Evolutionary conservation across 179 eudicot species (phyloP).

Genomic region (Beta macrorhiza): DNA sequence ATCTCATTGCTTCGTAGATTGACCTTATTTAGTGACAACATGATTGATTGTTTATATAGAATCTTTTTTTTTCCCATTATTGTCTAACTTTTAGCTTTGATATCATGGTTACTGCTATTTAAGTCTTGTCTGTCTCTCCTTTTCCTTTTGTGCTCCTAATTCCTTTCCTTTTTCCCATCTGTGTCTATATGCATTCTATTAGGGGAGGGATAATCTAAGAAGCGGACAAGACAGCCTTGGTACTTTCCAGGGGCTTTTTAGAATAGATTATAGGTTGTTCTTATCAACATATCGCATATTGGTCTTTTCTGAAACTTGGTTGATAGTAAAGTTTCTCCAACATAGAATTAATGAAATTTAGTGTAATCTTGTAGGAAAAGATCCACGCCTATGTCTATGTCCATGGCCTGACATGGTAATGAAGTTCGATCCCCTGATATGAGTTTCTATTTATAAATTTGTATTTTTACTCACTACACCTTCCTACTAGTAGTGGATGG

Average conservation of each 20-base stretch:
- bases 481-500: no score
- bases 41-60: background rate
- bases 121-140: no score
- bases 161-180: background rate
- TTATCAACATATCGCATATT: background rate
- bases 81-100: background rate
- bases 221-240: constrained; percentile 6
- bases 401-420: no score
- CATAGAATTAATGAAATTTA: no score
- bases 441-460: background rate
- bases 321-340: background rate
- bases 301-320: background rate
- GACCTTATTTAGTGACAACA: background rate
- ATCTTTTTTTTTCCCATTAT: no score
- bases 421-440: no score
- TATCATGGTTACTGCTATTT: background rate
- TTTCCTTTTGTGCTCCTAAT: background rate
- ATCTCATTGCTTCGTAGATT: background rate
- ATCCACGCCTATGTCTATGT: no score
- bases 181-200: background rate
- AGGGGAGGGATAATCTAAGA: background rate
- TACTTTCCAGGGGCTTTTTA: background rate
- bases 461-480: background rate
- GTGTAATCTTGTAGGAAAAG: no score
- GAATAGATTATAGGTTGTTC: background rate